Base-by-base conservation (phyloP, 306 rosid genomes). In the Vigna radiata region DNA sequence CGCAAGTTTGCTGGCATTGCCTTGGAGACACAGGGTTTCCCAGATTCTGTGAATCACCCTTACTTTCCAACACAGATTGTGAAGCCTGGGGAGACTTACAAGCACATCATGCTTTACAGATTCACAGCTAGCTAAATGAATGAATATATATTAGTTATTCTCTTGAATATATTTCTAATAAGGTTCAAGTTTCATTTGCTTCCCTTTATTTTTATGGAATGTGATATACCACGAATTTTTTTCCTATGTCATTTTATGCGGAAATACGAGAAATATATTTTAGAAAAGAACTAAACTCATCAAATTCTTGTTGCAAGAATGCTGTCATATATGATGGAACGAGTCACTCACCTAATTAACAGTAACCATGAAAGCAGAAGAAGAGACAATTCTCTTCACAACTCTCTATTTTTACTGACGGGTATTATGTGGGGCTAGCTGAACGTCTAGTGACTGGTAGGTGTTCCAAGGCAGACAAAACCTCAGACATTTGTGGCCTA, bases 401-500 rank as follows among this genome's bases (percentile, higher is more conserved):
- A 50, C 17, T 33, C 71, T 76, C 6, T 43, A 63, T 63, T 33
- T 48, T n/a, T n/a, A n/a, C n/a, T n/a, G n/a, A n/a, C n/a, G 59
- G 85, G 78, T 25, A 36, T 58, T 37, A 25, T 83, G 84, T n/a
- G 81, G 81, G 82, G 71, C 77, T 80, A 53, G 82, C 59, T 10
- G 88, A 52, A 70, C 55, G 83, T 79, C 87, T 92, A 21, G 85
- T 77, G 73, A 70, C 25, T 29, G 83, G 92, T 6, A 92, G 85
- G 55, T 81, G 87, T 81, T 94, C 96, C 61, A 95, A 83, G 4
- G 87, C 80, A n/a, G 86, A 81, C 86, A 95, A 79, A 76, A 95
- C 91, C 25, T 89, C 93, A 33, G 89, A 75, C 97, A 90, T 95
- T 18, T 76, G 88, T 50, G 98, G 97, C 81, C 97, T 84, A 19